Percentiles rank a stretch among this genome's conserved stretches.
phyloP scores from a whole-genome alignment of 495 filamentous ascomycete genomes.

The Viridothelium virens region DNA sequence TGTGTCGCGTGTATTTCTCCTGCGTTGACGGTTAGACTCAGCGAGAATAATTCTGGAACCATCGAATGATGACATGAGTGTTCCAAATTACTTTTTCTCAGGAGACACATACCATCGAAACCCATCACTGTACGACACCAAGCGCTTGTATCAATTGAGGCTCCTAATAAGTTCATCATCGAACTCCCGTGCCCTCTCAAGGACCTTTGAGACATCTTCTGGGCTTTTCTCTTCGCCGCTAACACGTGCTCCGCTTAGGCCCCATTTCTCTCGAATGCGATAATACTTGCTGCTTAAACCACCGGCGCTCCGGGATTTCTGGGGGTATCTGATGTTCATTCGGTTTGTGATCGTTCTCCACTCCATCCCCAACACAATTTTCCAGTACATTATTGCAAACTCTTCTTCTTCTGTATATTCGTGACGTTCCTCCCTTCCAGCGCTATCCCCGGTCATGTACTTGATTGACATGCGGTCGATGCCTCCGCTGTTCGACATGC shows the following conservation, averaged over 20 bases:
- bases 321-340: constrained; percentile 9
- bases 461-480: background rate
- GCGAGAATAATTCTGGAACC: too few species aligned
- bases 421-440: background rate
- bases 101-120: too few species aligned
- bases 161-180: constrained; percentile 1
- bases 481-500: background rate
- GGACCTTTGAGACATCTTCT: constrained; percentile 13
- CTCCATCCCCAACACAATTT: constrained; percentile 16
- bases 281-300: constrained; percentile 23
- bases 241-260: constrained; percentile 7
- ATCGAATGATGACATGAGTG: too few species aligned
- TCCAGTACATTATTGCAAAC: constrained; percentile 24
- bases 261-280: constrained; percentile 20
- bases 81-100: too few species aligned
- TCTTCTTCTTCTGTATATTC: constrained; percentile 23
- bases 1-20: too few species aligned
- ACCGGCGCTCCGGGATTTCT: constrained; percentile 15
- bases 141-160: background rate
- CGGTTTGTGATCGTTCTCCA: constrained; percentile 20
- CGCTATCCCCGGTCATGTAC: background rate
- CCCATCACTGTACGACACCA: too few species aligned
- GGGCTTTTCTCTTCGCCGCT: constrained; percentile 12
- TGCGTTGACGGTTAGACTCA: too few species aligned
- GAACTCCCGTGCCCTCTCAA: background rate